Base-by-base conservation (phyloP, 768 basidiomycete species). In the Wakefieldia striispora region DNA sequence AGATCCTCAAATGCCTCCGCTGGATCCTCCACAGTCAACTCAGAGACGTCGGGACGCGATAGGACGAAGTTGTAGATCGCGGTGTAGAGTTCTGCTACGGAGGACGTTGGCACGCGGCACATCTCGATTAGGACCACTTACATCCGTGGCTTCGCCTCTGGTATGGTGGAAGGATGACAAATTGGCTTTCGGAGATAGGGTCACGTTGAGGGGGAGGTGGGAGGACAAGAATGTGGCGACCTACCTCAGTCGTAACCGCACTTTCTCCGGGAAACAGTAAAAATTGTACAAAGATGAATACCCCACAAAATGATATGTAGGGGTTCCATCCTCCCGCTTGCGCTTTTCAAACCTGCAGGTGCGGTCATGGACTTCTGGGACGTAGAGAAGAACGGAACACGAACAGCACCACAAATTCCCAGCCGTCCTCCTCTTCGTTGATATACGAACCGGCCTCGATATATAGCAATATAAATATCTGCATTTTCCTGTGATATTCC, bases 1-100 rank as follows among this genome's bases (percentile, higher is more conserved):
- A 98, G 77, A 66, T 98, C 97, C 66, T 98, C 95, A 62, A 99
- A 97, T 10, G 91, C 90, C 70, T 99, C 97, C 0, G 93, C 93
- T 1, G 97, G 97, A 66, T 99, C 97, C 70, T 99, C 97, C 19
- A 99, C 90, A 1, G 94, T 97, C 36, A 98, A 72, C 67, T 98
- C 95, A n/a, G 88, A 85, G 34, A 95, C 81, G 43, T 79, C 72
- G 2, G 84, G 75, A 41, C 79, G 79, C 13, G 78, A 71, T 37
- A 88, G 66, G 17, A 89, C 78, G 61, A 90, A 80, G 61, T 83
- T 77, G 71, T 95, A 95, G 45, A 93, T 85, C 1, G 92, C 83
- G 39, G 74, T 80, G 75, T 97, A 98, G 12, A 98, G 80, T 54
- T 87, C 84, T 42, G 94, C 93, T 95, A 59, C 7, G 52, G 24